These are phyloP conservation scores for Bipolaris oryzae DNA, from an alignment of 2,329 filamentous ascomycete genomes.

Conservation along the genomic window DNA sequence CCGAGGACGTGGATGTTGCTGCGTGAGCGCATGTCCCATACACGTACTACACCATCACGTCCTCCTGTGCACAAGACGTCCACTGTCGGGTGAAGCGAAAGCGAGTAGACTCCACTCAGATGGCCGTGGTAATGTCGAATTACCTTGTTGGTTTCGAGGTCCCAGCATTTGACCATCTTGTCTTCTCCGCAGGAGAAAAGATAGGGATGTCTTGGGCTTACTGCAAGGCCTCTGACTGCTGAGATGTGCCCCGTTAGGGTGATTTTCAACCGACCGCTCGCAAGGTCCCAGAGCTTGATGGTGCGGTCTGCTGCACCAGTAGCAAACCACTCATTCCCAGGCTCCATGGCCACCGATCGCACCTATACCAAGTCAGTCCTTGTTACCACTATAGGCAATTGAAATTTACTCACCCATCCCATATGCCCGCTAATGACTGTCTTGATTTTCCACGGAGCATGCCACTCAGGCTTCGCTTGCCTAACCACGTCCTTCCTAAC, in stretches of 20 bases:
- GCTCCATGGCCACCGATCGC: constrained; percentile 73
- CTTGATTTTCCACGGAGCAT: constrained; percentile 97
- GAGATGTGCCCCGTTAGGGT: constrained; percentile 42
- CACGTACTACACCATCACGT: constrained; percentile 88
- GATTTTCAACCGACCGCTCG: constrained; percentile 64
- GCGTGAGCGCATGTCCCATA: constrained; percentile 96
- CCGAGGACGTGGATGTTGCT: constrained; percentile 93
- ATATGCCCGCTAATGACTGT: constrained; percentile 95
- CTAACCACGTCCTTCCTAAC: constrained; percentile 68
- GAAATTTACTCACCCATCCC: constrained; percentile 72
- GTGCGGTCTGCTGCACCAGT: constrained; percentile 86
- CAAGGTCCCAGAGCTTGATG: constrained; percentile 98
- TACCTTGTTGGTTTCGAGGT: constrained; percentile 99
- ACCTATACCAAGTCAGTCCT: constrained; percentile 70
- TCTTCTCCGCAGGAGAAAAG: constrained; percentile 98
- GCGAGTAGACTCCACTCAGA: constrained; percentile 91
- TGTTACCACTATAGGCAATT: not conserved
- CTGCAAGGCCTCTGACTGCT: constrained; percentile 70
- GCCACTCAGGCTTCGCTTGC: constrained; percentile 87
- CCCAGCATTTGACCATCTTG: constrained; percentile 99
- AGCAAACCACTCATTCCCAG: constrained; percentile 96
- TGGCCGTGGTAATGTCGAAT: constrained; percentile 87
- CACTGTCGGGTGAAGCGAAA: constrained; percentile 90
- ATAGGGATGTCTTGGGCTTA: constrained; percentile 93
- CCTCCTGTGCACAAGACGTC: constrained; percentile 95